Evolutionary conservation across 2,329 filamentous ascomycete species (phyloP).

Genomic region (Fusarium tuaranense): DNA sequence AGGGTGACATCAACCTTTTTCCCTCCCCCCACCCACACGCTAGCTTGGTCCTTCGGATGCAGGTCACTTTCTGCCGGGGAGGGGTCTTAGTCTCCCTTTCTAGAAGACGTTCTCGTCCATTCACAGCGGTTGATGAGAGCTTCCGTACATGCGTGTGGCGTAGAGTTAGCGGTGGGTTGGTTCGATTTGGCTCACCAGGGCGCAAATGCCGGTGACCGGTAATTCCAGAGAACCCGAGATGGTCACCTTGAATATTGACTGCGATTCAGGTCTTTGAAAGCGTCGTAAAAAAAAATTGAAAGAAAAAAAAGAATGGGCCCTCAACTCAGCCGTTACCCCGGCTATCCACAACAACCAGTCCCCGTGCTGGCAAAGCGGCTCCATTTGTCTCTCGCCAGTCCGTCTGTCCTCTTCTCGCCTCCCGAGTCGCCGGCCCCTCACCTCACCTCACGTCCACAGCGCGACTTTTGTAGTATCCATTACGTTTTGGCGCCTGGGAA

Average conservation of each 20-base stretch:
- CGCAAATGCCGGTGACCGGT: slow-evolving; percentile 8
- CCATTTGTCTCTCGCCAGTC: not conserved
- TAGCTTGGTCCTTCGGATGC: slow-evolving; percentile 19
- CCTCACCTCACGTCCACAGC: slow-evolving; percentile 9
- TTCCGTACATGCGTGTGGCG: slow-evolving; percentile 27
- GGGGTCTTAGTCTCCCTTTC: slow-evolving; percentile 16
- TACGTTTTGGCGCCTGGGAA: slow-evolving; percentile 39
- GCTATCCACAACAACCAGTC: slow-evolving; percentile 2
- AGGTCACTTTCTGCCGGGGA: not conserved
- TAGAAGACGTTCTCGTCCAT: slow-evolving; percentile 28
- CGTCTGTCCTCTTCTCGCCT: not conserved
- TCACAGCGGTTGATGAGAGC: slow-evolving; percentile 4
- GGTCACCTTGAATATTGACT: not conserved
- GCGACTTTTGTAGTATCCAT: slow-evolving; percentile 38
- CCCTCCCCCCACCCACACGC: slow-evolving; percentile 14
- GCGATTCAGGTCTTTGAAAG: not conserved
- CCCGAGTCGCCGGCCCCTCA: not conserved
- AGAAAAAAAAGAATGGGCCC: not conserved
- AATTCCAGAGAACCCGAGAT: not conserved
- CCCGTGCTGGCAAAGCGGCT: slow-evolving; percentile 21
- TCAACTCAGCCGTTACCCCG: slow-evolving; percentile 4
- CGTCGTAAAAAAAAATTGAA: not conserved
- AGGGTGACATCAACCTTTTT: slow-evolving; percentile 16
- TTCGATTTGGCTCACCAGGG: slow-evolving; percentile 1
- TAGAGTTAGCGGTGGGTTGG: slow-evolving; percentile 6